phyloP scores from a whole-genome alignment of 148 eudicot species.

The Camellia japonica region DNA sequence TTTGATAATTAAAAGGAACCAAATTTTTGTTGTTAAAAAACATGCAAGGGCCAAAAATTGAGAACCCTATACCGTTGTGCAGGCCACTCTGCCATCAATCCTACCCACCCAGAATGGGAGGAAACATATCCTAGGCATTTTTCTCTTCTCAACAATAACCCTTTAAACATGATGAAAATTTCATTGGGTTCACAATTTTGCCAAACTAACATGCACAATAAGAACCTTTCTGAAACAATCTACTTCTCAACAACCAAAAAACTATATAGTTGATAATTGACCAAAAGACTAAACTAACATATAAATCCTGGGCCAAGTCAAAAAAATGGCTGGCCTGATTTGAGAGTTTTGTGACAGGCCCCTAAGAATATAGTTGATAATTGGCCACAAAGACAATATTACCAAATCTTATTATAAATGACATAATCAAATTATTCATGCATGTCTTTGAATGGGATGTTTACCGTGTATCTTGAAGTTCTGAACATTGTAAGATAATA shows the following conservation, averaged over 20 bases:
- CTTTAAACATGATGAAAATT: background rate
- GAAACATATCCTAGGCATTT: background rate
- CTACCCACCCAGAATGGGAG: background rate
- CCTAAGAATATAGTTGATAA: background rate
- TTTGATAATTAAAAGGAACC: background rate
- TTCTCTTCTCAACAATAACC: background rate
- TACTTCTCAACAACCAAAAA: background rate
- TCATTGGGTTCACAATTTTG: background rate
- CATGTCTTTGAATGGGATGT: background rate
- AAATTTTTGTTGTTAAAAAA: background rate
- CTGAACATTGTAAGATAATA: background rate
- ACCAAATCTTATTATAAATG: background rate
- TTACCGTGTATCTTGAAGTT: background rate
- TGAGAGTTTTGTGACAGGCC: background rate
- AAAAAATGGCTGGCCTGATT: background rate
- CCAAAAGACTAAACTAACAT: no score
- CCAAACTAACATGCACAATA: constrained; percentile 1
- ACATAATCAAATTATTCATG: background rate
- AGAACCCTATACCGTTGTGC: background rate
- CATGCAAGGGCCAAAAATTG: background rate
- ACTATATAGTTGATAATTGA: no score
- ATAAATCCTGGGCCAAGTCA: background rate
- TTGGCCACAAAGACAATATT: background rate
- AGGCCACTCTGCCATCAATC: background rate
- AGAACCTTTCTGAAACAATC: background rate